Conservation (phyloP, 2,329 filamentous ascomycete species). For the Neopestalotiopsis sp. region DNA sequence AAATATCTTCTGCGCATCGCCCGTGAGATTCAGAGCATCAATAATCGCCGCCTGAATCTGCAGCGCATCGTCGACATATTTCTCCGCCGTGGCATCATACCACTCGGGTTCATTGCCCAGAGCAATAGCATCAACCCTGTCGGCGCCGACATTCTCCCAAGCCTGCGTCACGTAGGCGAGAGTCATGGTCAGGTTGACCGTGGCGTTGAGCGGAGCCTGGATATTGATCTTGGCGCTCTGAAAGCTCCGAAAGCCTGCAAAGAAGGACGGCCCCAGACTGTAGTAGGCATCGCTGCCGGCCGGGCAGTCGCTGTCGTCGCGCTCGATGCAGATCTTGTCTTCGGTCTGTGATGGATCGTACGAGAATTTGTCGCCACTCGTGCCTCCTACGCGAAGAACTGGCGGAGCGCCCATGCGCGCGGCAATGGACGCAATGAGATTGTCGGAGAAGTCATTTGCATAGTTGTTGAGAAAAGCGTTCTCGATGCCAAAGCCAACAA, state of each 20-base stretch:
- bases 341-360: constrained; percentile 17
- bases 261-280: constrained; percentile 18
- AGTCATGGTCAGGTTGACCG: constrained; percentile 12
- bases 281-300: constrained; percentile 14
- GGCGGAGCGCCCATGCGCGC: constrained; percentile 13
- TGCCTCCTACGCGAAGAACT: constrained; percentile 22
- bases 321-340: constrained; percentile 14
- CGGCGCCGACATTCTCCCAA: constrained; percentile 4
- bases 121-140: constrained; percentile 18
- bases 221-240: constrained; percentile 18
- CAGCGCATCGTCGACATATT: constrained; percentile 18
- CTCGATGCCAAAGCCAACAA: constrained; percentile 21
- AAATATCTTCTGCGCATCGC: constrained; percentile 19
- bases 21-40: constrained; percentile 17
- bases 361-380: constrained; percentile 20
- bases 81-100: constrained; percentile 12
- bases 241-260: constrained; percentile 20
- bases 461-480: constrained; percentile 21
- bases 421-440: constrained; percentile 18
- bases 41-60: constrained; percentile 14
- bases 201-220: constrained; percentile 20
- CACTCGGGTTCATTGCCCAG: constrained; percentile 22
- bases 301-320: constrained; percentile 14
- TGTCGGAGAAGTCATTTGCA: constrained; percentile 19
- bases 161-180: constrained; percentile 18